These are phyloP conservation scores for Thalassiosira mediterranea DNA, from an alignment of 352 stramenopile species.

Conservation along the genomic window DNA sequence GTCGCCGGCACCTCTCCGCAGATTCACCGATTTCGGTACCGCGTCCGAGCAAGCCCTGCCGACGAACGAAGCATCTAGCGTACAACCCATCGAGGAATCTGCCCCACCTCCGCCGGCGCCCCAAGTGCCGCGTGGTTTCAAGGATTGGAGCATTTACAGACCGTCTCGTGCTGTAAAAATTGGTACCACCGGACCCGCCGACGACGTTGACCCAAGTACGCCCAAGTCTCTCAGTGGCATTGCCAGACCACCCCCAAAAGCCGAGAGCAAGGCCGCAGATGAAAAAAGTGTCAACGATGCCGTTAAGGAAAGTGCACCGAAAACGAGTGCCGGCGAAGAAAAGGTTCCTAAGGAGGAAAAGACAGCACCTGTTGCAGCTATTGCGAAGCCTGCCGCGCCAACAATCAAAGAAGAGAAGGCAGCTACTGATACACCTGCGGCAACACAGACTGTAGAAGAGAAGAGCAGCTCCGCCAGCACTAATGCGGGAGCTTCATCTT, in stretches of 20 bases:
- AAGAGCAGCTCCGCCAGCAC: neutral
- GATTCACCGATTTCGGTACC: constrained; percentile 34
- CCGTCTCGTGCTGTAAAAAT: neutral
- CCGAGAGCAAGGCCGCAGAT: no score
- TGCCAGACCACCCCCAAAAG: no score
- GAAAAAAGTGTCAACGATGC: no score
- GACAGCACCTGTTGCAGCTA: neutral
- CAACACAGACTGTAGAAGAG: neutral
- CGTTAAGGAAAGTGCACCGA: no score
- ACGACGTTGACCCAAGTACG: no score
- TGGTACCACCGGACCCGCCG: neutral
- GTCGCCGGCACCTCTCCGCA: constrained; percentile 8
- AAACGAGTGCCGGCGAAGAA: no score
- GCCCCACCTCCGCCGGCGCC: no score
- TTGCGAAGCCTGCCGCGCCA: constrained; percentile 1
- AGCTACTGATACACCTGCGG: constrained; percentile 1
- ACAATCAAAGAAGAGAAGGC: neutral
- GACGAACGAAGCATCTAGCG: neutral
- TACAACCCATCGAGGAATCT: no score
- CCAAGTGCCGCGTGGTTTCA: constrained; percentile 9
- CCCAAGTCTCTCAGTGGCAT: no score
- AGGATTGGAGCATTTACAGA: neutral
- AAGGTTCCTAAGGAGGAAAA: no score
- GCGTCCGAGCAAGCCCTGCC: constrained; percentile 20
- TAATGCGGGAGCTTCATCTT: constrained; percentile 3